Conservation (phyloP, 2,329 filamentous ascomycete genomes). For the Chrysoporthe puriensis region DNA sequence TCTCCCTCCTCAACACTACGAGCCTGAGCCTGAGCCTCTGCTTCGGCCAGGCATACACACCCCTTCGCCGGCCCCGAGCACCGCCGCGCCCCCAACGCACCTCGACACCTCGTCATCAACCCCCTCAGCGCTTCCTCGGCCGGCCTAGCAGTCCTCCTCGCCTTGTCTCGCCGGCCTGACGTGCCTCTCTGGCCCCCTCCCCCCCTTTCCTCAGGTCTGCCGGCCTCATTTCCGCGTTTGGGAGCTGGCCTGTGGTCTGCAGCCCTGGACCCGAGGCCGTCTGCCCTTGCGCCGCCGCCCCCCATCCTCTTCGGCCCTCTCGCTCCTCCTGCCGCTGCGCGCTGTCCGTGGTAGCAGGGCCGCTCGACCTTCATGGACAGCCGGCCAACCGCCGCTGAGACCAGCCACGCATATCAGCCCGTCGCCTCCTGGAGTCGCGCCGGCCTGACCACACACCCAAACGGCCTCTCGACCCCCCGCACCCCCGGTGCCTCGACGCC, state of each 20-base stretch:
- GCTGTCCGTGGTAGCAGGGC: conserved; percentile 20
- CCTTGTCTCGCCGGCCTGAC: neutral
- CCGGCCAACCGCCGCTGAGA: conserved; percentile 53
- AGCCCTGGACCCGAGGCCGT: neutral
- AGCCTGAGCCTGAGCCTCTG: neutral
- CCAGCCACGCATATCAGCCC: conserved; percentile 51
- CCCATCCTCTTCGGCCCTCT: neutral
- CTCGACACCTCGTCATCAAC: neutral
- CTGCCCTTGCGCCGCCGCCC: neutral
- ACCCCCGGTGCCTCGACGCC: conserved; percentile 38
- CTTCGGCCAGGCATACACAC: neutral
- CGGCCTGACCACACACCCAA: conserved; percentile 18
- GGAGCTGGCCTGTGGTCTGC: conserved; percentile 8
- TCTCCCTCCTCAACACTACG: neutral
- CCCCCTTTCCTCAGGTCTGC: too few species aligned
- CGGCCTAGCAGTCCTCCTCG: neutral
- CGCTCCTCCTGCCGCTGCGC: conserved; percentile 17
- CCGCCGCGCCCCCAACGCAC: neutral
- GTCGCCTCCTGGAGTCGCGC: conserved; percentile 45
- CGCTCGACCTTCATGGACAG: conserved; percentile 52
- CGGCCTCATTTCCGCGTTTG: neutral
- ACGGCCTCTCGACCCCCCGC: conserved; percentile 37
- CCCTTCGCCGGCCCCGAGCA: neutral
- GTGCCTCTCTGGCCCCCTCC: neutral
- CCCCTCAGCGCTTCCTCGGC: neutral